phyloP scores from a whole-genome alignment of 805 yeast species.

The Yarrowia sp. region DNA sequence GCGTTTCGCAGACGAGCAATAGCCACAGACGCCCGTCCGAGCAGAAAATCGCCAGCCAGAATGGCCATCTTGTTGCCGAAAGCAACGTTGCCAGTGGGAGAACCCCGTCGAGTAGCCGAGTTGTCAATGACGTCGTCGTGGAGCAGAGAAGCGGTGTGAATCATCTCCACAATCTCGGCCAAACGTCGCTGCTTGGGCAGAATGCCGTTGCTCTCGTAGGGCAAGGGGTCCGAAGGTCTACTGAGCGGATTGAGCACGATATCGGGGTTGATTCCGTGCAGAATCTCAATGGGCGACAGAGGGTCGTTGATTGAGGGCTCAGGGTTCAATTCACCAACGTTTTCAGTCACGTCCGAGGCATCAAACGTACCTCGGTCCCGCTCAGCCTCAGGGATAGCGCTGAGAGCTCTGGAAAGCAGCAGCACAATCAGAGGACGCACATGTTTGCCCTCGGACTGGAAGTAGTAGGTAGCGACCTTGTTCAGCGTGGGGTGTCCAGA shows the following conservation, averaged over 20 bases:
- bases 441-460: constrained; percentile 95
- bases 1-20: constrained; percentile 91
- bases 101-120: constrained; percentile 84
- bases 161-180: constrained; percentile 98
- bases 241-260: constrained; percentile 81
- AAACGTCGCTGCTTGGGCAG: constrained; percentile 93
- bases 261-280: constrained; percentile 90
- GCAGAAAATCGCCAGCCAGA: constrained; percentile 91
- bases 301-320: constrained; percentile 51
- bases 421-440: constrained; percentile 90
- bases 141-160: constrained; percentile 92
- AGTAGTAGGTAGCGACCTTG: constrained; percentile 91
- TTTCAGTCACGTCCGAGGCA: constrained; percentile 46
- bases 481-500: constrained; percentile 93
- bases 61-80: constrained; percentile 98
- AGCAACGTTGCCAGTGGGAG: constrained; percentile 90
- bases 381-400: constrained; percentile 69
- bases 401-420: constrained; percentile 79
- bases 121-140: constrained; percentile 97
- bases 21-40: constrained; percentile 96
- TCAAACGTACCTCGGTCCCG: constrained; percentile 70
- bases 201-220: constrained; percentile 74
- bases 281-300: constrained; percentile 79
- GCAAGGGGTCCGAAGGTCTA: constrained; percentile 75
- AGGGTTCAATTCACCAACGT: constrained; percentile 44